A percentile compares a stretch with the other conserved stretches of the same genome.
Evolutionary conservation across 2,329 filamentous ascomycete genomes (phyloP).

Genomic region (Spiromastix sp.): DNA sequence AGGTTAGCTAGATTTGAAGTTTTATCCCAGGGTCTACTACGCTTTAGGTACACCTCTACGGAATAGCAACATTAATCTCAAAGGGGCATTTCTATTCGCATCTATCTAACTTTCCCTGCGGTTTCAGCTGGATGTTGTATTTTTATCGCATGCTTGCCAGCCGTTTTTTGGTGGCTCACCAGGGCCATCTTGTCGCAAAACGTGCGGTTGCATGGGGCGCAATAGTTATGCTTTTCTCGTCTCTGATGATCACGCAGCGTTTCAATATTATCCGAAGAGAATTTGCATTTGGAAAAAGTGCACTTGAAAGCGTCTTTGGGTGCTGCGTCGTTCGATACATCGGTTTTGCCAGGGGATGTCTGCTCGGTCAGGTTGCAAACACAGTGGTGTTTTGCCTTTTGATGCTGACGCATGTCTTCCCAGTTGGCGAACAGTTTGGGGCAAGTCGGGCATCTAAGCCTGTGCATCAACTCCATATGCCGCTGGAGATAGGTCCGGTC

Average conservation of each 20-base stretch:
- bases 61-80: too few relatives aligned
- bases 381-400: conserved; percentile 7
- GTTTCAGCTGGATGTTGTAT: too few relatives aligned
- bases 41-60: too few relatives aligned
- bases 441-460: conserved; percentile 8
- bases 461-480: conserved; percentile 9
- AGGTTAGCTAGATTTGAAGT: too few relatives aligned
- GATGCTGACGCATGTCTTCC: conserved; percentile 6
- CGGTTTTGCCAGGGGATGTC: not conserved
- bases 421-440: not conserved
- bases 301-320: conserved; percentile 4
- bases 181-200: conserved; percentile 7
- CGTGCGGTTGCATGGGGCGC: conserved; percentile 7
- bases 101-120: too few relatives aligned
- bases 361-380: conserved; percentile 7
- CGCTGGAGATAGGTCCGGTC: conserved; percentile 4
- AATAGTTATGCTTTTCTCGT: conserved; percentile 8
- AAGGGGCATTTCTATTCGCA: too few relatives aligned
- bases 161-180: conserved; percentile 2
- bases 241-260: conserved; percentile 6
- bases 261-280: not conserved
- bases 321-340: not conserved
- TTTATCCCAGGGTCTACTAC: too few relatives aligned
- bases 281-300: conserved; percentile 2
- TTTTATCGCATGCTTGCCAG: not conserved